Percentiles rank a stretch among this genome's conserved stretches.
Evolutionary conservation across 2,329 filamentous ascomycete species (phyloP).

Genomic region (Arthrobotrys sinensis): DNA sequence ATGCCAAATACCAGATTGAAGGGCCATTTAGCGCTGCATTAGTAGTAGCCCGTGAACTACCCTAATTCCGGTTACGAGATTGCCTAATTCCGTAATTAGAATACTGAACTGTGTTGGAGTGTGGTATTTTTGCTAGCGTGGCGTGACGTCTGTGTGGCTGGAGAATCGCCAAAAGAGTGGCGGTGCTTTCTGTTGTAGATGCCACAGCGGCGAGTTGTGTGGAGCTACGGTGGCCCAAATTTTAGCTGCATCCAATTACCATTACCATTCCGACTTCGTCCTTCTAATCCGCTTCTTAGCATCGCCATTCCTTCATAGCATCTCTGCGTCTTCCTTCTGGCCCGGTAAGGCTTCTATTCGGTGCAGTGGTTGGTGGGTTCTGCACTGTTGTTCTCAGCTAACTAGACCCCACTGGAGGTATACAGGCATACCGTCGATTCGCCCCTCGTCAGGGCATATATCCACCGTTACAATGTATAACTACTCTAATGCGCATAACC

Average conservation of each 20-base stretch:
- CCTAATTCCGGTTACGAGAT: too few species aligned
- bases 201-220: conserved; percentile 57
- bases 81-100: neutral
- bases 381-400: conserved; percentile 27
- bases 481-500: conserved; percentile 49
- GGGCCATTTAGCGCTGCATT: too few species aligned
- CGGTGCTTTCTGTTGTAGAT: conserved; percentile 14
- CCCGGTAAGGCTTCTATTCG: conserved; percentile 13
- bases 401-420: conserved; percentile 23
- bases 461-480: conserved; percentile 51
- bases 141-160: conserved; percentile 32
- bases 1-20: neutral
- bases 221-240: conserved; percentile 62
- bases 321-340: conserved; percentile 30
- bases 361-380: neutral
- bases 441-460: conserved; percentile 54
- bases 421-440: conserved; percentile 34
- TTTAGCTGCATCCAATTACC: conserved; percentile 56
- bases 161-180: conserved; percentile 20
- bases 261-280: conserved; percentile 16
- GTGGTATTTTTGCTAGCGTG: conserved; percentile 16
- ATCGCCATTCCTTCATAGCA: conserved; percentile 40
- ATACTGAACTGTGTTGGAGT: neutral
- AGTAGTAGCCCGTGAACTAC: too few species aligned
- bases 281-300: conserved; percentile 24